These are phyloP conservation scores for Acorus gramineus DNA, from an alignment of 106 monocot genomes.

Conservation along the genomic window DNA sequence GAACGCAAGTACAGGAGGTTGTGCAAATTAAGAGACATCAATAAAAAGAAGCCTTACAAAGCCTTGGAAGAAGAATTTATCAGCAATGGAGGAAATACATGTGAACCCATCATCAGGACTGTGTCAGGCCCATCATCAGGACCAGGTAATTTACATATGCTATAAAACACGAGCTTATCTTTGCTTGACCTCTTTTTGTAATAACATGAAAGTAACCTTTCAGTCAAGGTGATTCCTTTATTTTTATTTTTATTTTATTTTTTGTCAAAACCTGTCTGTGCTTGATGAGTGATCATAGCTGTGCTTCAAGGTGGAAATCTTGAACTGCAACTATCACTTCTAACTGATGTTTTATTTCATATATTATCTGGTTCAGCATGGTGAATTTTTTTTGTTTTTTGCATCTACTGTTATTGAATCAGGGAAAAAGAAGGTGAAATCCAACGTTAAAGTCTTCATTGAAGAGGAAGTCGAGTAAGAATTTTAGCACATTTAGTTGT, in stretches of 20 bases:
- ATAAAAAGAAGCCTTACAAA: slow-evolving; percentile 17
- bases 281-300: too few relatives aligned
- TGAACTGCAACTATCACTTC: too few relatives aligned
- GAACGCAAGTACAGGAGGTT: slow-evolving; percentile 69
- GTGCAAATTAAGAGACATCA: slow-evolving; percentile 40
- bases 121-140: not conserved
- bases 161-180: too few relatives aligned
- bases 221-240: too few relatives aligned
- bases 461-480: slow-evolving; percentile 98
- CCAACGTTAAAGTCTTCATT: slow-evolving; percentile 31
- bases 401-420: slow-evolving; percentile 1
- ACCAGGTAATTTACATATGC: too few relatives aligned
- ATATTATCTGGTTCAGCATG: too few relatives aligned
- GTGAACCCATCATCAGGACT: not conserved
- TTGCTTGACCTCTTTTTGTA: too few relatives aligned
- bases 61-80: slow-evolving; percentile 19
- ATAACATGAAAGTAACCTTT: too few relatives aligned
- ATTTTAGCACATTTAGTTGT: not conserved
- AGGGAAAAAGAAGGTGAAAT: slow-evolving; percentile 38
- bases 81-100: not conserved
- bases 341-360: too few relatives aligned
- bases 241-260: too few relatives aligned
- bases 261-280: too few relatives aligned
- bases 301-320: too few relatives aligned
- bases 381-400: not conserved